phyloP scores from a whole-genome alignment of 805 yeast genomes.

The Pichia paraexigua region DNA sequence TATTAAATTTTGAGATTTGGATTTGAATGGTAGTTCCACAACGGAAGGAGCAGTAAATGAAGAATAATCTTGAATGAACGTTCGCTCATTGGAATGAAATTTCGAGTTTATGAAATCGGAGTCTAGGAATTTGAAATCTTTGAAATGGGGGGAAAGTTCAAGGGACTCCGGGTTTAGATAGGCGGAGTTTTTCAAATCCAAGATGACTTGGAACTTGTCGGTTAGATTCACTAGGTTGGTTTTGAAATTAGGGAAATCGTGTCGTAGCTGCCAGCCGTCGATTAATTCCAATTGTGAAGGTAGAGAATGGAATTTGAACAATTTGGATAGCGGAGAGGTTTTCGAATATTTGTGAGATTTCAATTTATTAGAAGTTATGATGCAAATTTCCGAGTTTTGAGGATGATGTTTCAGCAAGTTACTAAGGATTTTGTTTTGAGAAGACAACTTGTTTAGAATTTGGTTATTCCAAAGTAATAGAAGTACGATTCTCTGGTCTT shows the following conservation, averaged over 20 bases:
- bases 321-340: conserved; percentile 4
- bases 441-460: conserved; percentile 21
- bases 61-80: conserved; percentile 24
- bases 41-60: conserved; percentile 25
- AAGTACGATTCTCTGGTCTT: conserved; percentile 23
- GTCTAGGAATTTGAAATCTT: conserved; percentile 13
- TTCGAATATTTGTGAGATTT: conserved; percentile 11
- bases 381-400: conserved; percentile 17
- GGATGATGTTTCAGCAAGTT: conserved; percentile 9
- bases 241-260: conserved; percentile 22
- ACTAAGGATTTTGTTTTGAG: conserved; percentile 17
- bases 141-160: conserved; percentile 18
- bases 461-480: conserved; percentile 27
- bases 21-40: conserved; percentile 21
- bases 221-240: conserved; percentile 24
- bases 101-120: conserved; percentile 16
- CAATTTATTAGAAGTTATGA: conserved; percentile 24
- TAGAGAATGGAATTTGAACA: conserved; percentile 16
- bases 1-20: conserved; percentile 23
- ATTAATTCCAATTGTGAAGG: conserved; percentile 25
- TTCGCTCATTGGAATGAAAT: conserved; percentile 17
- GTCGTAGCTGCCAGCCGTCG: conserved; percentile 28
- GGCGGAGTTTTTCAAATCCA: conserved; percentile 21
- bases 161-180: conserved; percentile 13
- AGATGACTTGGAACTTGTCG: conserved; percentile 15